These are phyloP conservation scores for Beauveria medogensis DNA, from an alignment of 2,329 filamentous ascomycete genomes.

Conservation along the genomic window DNA sequence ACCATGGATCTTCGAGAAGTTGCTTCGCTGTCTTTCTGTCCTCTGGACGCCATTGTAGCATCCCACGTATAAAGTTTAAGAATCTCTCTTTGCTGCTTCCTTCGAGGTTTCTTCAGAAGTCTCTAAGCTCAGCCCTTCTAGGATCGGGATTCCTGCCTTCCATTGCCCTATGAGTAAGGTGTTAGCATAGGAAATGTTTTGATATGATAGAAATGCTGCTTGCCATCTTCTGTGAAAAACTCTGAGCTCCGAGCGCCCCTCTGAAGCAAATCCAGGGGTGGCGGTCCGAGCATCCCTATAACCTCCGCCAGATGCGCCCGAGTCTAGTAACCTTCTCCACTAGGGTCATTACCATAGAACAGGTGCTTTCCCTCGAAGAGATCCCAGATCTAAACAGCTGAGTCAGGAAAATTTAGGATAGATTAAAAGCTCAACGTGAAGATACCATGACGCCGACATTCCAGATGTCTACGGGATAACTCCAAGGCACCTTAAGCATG, in stretches of 20 bases:
- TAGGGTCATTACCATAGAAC: too few relatives aligned
- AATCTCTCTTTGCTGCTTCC: constrained; percentile 14
- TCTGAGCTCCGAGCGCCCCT: constrained; percentile 10
- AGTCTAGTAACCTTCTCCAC: neutral
- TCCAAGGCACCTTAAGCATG: constrained; percentile 18
- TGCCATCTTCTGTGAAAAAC: constrained; percentile 9
- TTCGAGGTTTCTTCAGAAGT: neutral
- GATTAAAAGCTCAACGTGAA: neutral
- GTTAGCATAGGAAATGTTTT: too few relatives aligned
- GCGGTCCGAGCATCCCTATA: constrained; percentile 17
- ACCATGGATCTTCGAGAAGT: neutral
- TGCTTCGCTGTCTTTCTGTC: constrained; percentile 18
- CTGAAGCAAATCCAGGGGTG: constrained; percentile 16
- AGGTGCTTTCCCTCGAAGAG: too few relatives aligned
- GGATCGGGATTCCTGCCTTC: neutral
- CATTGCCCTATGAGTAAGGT: neutral
- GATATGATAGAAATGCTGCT: neutral
- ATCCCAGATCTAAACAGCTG: too few relatives aligned
- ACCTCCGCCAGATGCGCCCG: constrained; percentile 19
- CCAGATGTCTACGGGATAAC: constrained; percentile 19
- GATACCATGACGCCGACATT: constrained; percentile 18
- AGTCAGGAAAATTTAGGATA: too few relatives aligned
- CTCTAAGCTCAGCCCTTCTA: neutral
- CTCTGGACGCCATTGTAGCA: constrained; percentile 21
- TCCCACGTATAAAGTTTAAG: constrained; percentile 16